Evolutionary conservation across 352 stramenopile species (phyloP), one percentile per base, ranked within the genome.

Genomic region (Pythium guiyangense): DNA sequence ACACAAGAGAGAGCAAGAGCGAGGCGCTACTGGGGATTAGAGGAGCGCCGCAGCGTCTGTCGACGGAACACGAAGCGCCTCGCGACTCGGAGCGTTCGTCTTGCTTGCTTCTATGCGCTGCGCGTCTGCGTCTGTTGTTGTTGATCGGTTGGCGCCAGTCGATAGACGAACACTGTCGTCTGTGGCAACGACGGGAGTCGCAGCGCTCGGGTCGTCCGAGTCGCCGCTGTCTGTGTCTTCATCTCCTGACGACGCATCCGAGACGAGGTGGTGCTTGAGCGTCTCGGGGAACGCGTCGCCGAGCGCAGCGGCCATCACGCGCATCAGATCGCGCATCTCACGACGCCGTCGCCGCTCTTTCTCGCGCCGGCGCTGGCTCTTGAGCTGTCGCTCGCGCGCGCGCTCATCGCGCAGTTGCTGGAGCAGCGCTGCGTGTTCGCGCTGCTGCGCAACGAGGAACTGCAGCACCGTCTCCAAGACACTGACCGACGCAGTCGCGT

Each of bases 321-420:
- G 51, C 74, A 88, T 84, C 45, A 86, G 58, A 31, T 86, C 70
- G n/a, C 70, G 71, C 54, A 73, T 75, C 45, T 86, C 68, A 29
- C 61, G 57, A 6, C 63, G 55, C 39, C 63, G 63, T 18, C 66
- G 68, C 1, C 55, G 62, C 17, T 84, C 70, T 29, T 78, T 79
- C 17, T 54, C 49, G 18, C 57, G 64, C 25, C 73, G 63, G 4
- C 71, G 69, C 29, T 68, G 49, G 31, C 71, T 69, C 17, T 71
- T 63, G 20, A 62, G 57, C 20, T 57, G 35, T 15, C 52, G 52
- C 31, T 82, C 69, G 52, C 62, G 55, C 29, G 60, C 63, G 25
- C 63, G 59, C 40, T 66, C 64, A 45, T 68, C 66, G 34, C 73
- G 59, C 10, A 84, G 72, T 17, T 53, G 29, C 49, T 85, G 59